phyloP scores from a whole-genome alignment of 2,329 filamentous ascomycete genomes.

The Fusarium foetens region DNA sequence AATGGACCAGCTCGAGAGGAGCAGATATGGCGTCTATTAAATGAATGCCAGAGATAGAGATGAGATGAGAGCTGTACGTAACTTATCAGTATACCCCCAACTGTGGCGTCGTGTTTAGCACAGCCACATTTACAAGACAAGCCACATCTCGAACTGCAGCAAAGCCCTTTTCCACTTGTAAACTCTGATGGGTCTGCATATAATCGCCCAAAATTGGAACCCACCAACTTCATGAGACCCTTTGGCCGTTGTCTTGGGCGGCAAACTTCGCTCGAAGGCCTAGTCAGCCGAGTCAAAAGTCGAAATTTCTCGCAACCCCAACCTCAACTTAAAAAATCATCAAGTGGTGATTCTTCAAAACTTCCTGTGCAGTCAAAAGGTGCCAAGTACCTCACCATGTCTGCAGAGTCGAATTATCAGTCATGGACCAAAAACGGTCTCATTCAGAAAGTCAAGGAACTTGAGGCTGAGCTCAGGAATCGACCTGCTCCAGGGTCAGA shows the following conservation, averaged over 20 bases:
- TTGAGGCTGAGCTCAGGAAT: slow-evolving; percentile 73
- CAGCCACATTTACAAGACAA: slow-evolving; percentile 21
- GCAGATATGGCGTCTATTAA: slow-evolving; percentile 18
- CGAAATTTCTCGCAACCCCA: background rate
- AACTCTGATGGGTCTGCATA: slow-evolving; percentile 39
- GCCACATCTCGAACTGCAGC: slow-evolving; percentile 36
- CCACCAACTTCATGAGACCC: slow-evolving; percentile 46
- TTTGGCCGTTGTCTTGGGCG: slow-evolving; percentile 42
- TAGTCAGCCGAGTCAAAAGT: slow-evolving; percentile 25
- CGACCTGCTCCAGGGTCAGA: slow-evolving; percentile 48
- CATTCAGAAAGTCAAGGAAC: slow-evolving; percentile 71
- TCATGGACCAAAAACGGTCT: slow-evolving; percentile 76
- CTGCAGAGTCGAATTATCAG: slow-evolving; percentile 61
- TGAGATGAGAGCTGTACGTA: slow-evolving; percentile 42
- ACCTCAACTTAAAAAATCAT: slow-evolving; percentile 4
- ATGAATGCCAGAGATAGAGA: slow-evolving; percentile 27
- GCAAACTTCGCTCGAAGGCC: slow-evolving; percentile 40
- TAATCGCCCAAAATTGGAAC: slow-evolving; percentile 39
- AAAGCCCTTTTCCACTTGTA: slow-evolving; percentile 40
- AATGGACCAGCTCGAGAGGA: background rate
- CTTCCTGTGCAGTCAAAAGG: slow-evolving; percentile 21
- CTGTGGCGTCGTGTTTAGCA: slow-evolving; percentile 22
- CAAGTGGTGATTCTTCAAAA: slow-evolving; percentile 39
- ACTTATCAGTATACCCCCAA: slow-evolving; percentile 35
- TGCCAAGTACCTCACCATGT: slow-evolving; percentile 45